A percentile compares a stretch with the other conserved stretches of the same genome.
Conservation (phyloP, 257 asterid genomes). For the Przewalskia tangutica region DNA sequence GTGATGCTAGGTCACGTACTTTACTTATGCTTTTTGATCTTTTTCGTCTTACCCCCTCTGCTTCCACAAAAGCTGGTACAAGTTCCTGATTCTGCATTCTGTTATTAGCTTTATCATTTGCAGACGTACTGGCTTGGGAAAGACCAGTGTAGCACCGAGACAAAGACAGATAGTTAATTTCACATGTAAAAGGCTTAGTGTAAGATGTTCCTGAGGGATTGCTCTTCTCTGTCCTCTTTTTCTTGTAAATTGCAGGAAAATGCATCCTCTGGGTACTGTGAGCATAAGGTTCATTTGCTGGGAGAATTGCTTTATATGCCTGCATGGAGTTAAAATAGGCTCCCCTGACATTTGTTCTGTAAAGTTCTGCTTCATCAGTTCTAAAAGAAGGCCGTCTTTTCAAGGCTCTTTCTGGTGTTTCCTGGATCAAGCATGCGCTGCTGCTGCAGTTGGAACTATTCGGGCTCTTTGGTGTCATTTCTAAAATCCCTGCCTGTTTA, state of each 20-base stretch:
- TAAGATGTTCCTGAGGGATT: conserved; percentile 24
- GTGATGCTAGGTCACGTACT: conserved; percentile 37
- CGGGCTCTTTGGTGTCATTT: conserved; percentile 24
- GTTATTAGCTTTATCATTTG: conserved; percentile 3
- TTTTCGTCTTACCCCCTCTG: conserved; percentile 33
- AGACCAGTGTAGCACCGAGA: conserved; percentile 17
- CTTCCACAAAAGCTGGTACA: conserved; percentile 32
- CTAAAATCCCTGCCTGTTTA: conserved; percentile 38
- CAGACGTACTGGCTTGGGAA: conserved; percentile 5
- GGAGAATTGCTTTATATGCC: conserved; percentile 25
- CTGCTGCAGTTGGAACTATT: conserved; percentile 33
- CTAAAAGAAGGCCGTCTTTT: conserved; percentile 33
- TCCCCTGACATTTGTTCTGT: conserved; percentile 34
- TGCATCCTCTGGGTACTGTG: conserved; percentile 26
- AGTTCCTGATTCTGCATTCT: conserved; percentile 21
- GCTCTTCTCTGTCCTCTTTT: conserved; percentile 51
- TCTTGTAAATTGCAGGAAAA: conserved; percentile 54
- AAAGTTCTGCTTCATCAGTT: conserved; percentile 27
- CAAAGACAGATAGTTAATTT: conserved; percentile 17
- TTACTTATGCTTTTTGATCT: conserved; percentile 49
- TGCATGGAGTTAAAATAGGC: conserved; percentile 35
- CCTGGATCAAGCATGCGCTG: conserved; percentile 19
- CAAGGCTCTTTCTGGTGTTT: conserved; percentile 20
- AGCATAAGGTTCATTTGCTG: conserved; percentile 19
- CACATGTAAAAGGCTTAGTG: conserved; percentile 16